A percentile compares a stretch with the other conserved stretches of the same genome.
phyloP scores from a whole-genome alignment of 2,329 filamentous ascomycete species.

The Dothistroma septosporum region DNA sequence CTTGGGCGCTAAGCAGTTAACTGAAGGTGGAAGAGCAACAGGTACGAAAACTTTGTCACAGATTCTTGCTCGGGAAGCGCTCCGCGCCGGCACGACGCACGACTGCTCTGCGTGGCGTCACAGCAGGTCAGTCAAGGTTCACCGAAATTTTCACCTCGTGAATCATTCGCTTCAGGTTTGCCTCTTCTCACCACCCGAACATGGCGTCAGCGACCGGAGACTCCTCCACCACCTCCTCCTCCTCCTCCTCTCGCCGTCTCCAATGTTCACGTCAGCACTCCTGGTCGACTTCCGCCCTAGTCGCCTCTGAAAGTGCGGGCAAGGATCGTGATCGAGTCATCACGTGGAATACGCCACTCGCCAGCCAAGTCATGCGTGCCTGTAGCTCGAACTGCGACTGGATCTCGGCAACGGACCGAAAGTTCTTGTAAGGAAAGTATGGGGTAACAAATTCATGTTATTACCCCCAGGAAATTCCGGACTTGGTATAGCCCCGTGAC shows the following conservation, averaged over 20 bases:
- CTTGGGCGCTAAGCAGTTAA: constrained; percentile 21
- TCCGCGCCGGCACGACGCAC: not conserved
- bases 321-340: not conserved
- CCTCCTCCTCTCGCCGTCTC: constrained; percentile 14
- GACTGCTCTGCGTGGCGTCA: constrained; percentile 1
- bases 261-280: constrained; percentile 14
- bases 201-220: not conserved
- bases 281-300: constrained; percentile 17
- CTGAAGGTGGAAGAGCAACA: constrained; percentile 11
- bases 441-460: not conserved
- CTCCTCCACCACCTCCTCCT: not conserved
- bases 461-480: constrained; percentile 8
- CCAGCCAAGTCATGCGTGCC: constrained; percentile 6
- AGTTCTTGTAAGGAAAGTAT: constrained; percentile 3
- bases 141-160: not conserved
- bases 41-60: constrained; percentile 1
- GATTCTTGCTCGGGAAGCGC: not conserved
- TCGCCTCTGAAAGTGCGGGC: not conserved
- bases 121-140: not conserved
- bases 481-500: not conserved
- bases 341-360: not conserved
- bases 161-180: constrained; percentile 1
- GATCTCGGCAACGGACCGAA: constrained; percentile 3
- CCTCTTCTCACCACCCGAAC: not conserved
- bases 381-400: constrained; percentile 3